Base-by-base conservation (phyloP, 2,329 filamentous ascomycete genomes). In the Ophiostoma pallidulum region DNA sequence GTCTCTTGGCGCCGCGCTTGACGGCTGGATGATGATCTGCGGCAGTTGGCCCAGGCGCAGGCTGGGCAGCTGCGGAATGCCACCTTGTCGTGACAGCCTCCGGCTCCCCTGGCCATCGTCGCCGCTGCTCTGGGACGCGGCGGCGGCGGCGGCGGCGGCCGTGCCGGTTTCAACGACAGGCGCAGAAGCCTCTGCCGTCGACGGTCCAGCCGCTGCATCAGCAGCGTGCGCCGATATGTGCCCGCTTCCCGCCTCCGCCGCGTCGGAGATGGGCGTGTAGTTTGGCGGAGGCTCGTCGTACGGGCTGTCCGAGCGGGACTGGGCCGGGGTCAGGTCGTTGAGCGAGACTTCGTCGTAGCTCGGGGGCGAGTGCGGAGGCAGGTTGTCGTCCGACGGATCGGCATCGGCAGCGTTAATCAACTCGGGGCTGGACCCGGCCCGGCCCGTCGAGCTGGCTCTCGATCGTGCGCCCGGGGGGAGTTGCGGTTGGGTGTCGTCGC, bases 1-100 rank as follows among this genome's bases (percentile, higher is more conserved):
- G 8, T 59, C 56, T 16, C 54, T 39, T 14, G 66, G 62, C 42
- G 58, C 58, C 5, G 65, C 65, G 35, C 65, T 69, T 20, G 69
- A 73, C n/a, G 73, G 73, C 56, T 80, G 73, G 41, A 80, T 72
- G 22, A 79, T 70, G 57, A 82, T 82, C 53, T 73, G 70, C 3
- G 78, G 78, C 22, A 81, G 60, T 24, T 59, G 59, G 16, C 60
- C 57, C 28, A 80, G 64, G 41, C 69, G 66, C 54, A 80, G 56
- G 54, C 71, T 77, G 2, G 77, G 75, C 41, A 80, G 61, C 52
- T 71, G 73, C 0, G 73, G 72, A 7, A 62, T 56, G 1, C 64
- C 66, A 16, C 65, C 65, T 4, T 66, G 62, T 33, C 65, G 64
- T 12, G 61, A 59, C 13, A 53, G 48, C 14, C 57, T 24, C 36